Base-by-base conservation (phyloP, 176 grass and related monocot genomes). In the Triticum timopheevii region DNA sequence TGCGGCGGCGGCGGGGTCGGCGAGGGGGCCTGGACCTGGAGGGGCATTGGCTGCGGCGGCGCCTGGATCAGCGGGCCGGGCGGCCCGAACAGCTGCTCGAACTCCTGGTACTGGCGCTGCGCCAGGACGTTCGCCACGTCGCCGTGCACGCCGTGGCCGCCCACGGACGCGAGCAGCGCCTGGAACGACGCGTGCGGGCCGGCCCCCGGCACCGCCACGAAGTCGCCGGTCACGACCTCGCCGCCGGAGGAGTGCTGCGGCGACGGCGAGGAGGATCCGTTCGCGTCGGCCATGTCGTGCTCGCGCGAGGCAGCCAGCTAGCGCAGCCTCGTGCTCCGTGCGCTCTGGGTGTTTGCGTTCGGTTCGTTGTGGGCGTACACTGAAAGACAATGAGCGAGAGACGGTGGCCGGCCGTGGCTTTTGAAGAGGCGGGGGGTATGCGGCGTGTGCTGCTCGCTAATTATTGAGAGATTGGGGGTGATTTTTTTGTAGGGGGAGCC, bases 281-380 rank as follows among this genome's bases (percentile, higher is more conserved):
- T 91, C 6, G 81, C 61, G 45, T 91, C 86, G 80, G 89, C 85
- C 85, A 91, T 88, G 76, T 7, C 35, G 78, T 40, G 40, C 40
- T 42, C 30, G 65, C 52, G 5, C 52, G 30, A 20, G 65, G 70
- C 16, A 47, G 88, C 49, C 62, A 80, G 59, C 42, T 68, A 13
- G n/a, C 72, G 8, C 23, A 42, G 25, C 72, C 24, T 40, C 16
- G 69, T 22, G 12, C 40, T 15, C 67, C 35, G 67, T 59, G 54
- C 54, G 67, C 34, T 10, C 67, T 70, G 34, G 38, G 66, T 69
- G 38, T 65, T 36, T 89, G 9, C 36, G 39, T 65, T 76, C 6
- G 16, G 39, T 24, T 65, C 19, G 65, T 25, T 78, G 38, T 81
- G 78, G 69, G 40, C 23, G 8, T 59, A 44, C 4, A 73, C 40